These are phyloP conservation scores for Prunella vulgaris DNA, from an alignment of 257 asterid genomes.

Conservation along the genomic window DNA sequence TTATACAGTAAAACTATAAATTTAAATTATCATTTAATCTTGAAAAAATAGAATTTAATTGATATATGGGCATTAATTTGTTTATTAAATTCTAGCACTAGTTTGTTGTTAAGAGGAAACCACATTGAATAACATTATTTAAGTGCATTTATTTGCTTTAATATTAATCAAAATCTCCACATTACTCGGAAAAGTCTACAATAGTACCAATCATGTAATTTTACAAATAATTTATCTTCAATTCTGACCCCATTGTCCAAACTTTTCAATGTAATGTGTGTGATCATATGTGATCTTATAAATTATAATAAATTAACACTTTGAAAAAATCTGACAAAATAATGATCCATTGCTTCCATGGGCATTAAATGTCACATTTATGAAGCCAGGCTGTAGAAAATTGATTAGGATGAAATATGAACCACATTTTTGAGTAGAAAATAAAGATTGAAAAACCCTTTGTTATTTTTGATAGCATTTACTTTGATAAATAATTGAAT, in stretches of 20 bases:
- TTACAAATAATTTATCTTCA: background rate
- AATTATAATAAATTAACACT: background rate
- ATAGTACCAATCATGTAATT: background rate
- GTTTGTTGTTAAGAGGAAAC: background rate
- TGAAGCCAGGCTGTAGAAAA: constrained; percentile 39
- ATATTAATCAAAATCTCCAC: constrained; percentile 15
- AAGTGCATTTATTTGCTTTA: background rate
- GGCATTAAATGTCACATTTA: constrained; percentile 33
- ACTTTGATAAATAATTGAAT: constrained; percentile 24
- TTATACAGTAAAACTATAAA: too few relatives aligned
- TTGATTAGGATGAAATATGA: constrained; percentile 16
- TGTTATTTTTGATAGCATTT: constrained; percentile 21
- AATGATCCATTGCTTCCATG: background rate
- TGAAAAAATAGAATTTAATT: too few relatives aligned
- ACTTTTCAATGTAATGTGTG: background rate
- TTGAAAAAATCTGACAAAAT: background rate
- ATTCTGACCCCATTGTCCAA: background rate
- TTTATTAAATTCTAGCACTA: background rate
- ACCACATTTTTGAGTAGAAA: constrained; percentile 26
- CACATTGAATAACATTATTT: background rate
- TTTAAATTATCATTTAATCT: too few relatives aligned
- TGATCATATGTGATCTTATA: background rate
- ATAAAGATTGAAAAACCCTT: background rate
- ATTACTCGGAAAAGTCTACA: background rate
- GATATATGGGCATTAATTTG: background rate